Percentiles rank a stretch among this genome's conserved stretches.
These are phyloP conservation scores for Lipomyces japonicus DNA, from an alignment of 805 yeast species.

Conservation along the genomic window DNA sequence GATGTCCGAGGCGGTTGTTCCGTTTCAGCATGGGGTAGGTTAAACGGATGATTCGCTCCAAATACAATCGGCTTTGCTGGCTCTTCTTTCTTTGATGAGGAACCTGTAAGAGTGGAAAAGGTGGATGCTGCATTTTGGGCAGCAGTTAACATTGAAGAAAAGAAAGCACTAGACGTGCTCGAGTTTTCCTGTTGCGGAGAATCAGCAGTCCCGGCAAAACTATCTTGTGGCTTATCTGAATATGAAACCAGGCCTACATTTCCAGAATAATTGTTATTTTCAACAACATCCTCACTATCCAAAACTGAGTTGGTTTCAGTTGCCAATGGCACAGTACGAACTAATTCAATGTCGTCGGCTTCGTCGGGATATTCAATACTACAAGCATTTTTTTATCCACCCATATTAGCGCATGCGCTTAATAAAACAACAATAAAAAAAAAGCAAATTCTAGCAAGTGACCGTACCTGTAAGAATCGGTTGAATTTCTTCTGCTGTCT, in stretches of 20 bases:
- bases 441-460: background rate
- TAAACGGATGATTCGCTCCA: background rate
- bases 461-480: slow-evolving; percentile 3
- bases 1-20: slow-evolving; percentile 19
- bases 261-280: too few relatives aligned
- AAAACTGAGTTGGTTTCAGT: too few relatives aligned
- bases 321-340: too few relatives aligned
- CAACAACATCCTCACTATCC: too few relatives aligned
- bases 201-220: too few relatives aligned
- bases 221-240: too few relatives aligned
- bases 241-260: too few relatives aligned
- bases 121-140: slow-evolving; percentile 36
- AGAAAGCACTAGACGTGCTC: slow-evolving; percentile 10
- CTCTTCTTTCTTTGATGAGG: slow-evolving; percentile 1
- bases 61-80: background rate
- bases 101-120: slow-evolving; percentile 29
- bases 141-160: slow-evolving; percentile 29
- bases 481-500: background rate
- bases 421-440: background rate
- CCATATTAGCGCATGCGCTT: too few relatives aligned
- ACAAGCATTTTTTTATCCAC: too few relatives aligned
- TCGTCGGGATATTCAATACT: too few relatives aligned
- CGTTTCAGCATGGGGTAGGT: slow-evolving; percentile 18
- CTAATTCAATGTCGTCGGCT: too few relatives aligned
- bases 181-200: background rate